These are phyloP conservation scores for Dunaliella primolecta DNA, from an alignment of 139 green algal genomes.

Conservation along the genomic window DNA sequence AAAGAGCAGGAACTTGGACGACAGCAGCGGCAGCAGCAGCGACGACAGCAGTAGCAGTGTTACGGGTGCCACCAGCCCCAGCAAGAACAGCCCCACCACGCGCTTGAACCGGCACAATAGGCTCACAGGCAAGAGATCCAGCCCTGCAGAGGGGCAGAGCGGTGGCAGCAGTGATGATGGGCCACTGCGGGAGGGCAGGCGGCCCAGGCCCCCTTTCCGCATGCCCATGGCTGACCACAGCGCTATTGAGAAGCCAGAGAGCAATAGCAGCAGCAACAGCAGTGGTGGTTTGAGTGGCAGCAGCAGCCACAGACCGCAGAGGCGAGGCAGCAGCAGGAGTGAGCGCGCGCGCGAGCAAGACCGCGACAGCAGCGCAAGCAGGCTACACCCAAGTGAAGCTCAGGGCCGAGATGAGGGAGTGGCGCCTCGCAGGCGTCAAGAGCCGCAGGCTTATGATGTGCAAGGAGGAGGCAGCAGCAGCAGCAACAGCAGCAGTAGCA, in stretches of 20 bases:
- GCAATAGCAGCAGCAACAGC: background rate
- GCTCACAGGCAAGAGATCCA: background rate
- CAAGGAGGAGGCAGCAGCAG: too few relatives aligned
- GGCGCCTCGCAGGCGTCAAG: too few relatives aligned
- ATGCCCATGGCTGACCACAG: background rate
- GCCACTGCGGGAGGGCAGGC: background rate
- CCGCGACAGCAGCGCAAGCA: too few relatives aligned
- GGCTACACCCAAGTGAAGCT: too few relatives aligned
- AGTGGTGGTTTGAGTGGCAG: background rate
- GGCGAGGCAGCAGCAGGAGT: too few relatives aligned
- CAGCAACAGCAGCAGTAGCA: too few relatives aligned
- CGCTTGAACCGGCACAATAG: too few relatives aligned
- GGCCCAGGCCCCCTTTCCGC: background rate
- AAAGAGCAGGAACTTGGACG: background rate
- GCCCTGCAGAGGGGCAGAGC: background rate
- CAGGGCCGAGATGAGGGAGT: too few relatives aligned
- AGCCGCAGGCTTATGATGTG: too few relatives aligned
- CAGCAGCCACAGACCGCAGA: too few relatives aligned
- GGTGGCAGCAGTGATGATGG: background rate
- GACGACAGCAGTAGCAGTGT: background rate
- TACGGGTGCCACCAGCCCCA: background rate
- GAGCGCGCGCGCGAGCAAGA: too few relatives aligned
- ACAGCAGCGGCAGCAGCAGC: background rate
- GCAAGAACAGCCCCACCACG: background rate
- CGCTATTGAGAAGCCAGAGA: background rate